Evolutionary conservation across 768 basidiomycete species (phyloP).

Genomic region (Lanmaoa pseudosensibilis): DNA sequence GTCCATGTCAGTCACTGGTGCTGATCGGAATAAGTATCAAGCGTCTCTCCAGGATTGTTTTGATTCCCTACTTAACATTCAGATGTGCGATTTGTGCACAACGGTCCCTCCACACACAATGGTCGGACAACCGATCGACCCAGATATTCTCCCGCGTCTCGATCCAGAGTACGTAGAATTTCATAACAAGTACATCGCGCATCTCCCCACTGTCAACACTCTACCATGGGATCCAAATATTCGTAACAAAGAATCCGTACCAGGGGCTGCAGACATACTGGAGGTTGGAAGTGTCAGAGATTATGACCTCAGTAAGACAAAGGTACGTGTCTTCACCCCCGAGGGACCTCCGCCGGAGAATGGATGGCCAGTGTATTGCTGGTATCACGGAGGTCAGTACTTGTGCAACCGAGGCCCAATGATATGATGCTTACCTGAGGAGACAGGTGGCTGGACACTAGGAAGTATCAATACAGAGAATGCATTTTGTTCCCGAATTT

Average conservation of each 20-base stretch:
- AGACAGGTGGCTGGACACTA: slow-evolving; percentile 72
- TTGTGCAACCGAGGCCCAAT: neutral
- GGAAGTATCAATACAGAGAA: slow-evolving; percentile 64
- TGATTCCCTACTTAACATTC: slow-evolving; percentile 15
- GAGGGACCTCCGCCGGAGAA: slow-evolving; percentile 42
- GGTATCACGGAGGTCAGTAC: slow-evolving; percentile 67
- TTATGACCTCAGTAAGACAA: slow-evolving; percentile 49
- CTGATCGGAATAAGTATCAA: neutral
- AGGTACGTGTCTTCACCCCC: slow-evolving; percentile 66
- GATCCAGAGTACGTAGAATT: slow-evolving; percentile 68
- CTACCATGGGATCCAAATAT: slow-evolving; percentile 61
- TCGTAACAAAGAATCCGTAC: slow-evolving; percentile 52
- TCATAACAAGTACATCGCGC: slow-evolving; percentile 50
- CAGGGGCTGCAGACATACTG: slow-evolving; percentile 56
- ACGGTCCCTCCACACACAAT: slow-evolving; percentile 11
- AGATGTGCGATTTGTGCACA: neutral
- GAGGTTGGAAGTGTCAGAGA: slow-evolving; percentile 57
- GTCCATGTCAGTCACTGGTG: neutral
- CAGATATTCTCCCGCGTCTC: slow-evolving; percentile 54
- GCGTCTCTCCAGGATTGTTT: neutral
- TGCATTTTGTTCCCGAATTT: slow-evolving; percentile 46
- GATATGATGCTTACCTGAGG: neutral
- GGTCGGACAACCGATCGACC: slow-evolving; percentile 54
- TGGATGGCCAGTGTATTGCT: slow-evolving; percentile 75
- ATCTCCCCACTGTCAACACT: slow-evolving; percentile 51